These are phyloP conservation scores for Parasarocladium wereldwijsianum DNA, from an alignment of 2,329 filamentous ascomycete genomes.

Conservation along the genomic window DNA sequence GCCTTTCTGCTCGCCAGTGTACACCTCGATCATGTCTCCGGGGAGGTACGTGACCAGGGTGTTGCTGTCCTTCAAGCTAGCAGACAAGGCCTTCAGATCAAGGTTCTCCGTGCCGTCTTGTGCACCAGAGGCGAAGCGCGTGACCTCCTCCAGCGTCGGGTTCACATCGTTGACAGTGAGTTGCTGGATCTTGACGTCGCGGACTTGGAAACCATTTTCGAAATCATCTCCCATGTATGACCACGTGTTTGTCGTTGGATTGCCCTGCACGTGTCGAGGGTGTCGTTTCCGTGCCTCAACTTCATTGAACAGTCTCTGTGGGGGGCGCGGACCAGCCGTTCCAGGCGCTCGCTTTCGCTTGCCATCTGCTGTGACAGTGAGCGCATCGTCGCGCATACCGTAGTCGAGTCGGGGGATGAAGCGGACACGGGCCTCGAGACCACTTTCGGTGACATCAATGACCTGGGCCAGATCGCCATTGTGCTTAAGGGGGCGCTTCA, in stretches of 20 bases:
- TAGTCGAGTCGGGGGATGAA: conserved; percentile 90
- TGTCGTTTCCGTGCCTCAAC: conserved; percentile 82
- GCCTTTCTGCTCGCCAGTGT: conserved; percentile 86
- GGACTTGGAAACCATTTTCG: conserved; percentile 82
- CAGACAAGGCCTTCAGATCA: conserved; percentile 79
- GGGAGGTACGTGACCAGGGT: conserved; percentile 74
- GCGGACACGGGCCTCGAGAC: conserved; percentile 72
- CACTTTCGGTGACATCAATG: conserved; percentile 83
- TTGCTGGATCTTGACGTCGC: conserved; percentile 81
- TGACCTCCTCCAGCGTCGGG: conserved; percentile 86
- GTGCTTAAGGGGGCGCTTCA: conserved; percentile 68
- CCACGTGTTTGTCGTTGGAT: conserved; percentile 67
- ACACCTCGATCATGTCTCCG: conserved; percentile 93
- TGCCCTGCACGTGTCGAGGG: conserved; percentile 45
- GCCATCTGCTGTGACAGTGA: conserved; percentile 33
- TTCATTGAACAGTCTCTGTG: conserved; percentile 85
- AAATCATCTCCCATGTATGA: conserved; percentile 82
- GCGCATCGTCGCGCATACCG: conserved; percentile 63
- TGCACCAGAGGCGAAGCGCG: conserved; percentile 75
- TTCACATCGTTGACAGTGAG: conserved; percentile 82
- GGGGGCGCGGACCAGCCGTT: conserved; percentile 53
- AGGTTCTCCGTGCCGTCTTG: conserved; percentile 91
- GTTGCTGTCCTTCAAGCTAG: conserved; percentile 74
- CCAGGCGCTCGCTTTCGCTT: conserved; percentile 67
- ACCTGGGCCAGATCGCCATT: conserved; percentile 83